Evolutionary conservation across 805 yeast genomes (phyloP), one percentile per base, ranked within the genome.

Genomic region (Grigorovia jiainica): DNA sequence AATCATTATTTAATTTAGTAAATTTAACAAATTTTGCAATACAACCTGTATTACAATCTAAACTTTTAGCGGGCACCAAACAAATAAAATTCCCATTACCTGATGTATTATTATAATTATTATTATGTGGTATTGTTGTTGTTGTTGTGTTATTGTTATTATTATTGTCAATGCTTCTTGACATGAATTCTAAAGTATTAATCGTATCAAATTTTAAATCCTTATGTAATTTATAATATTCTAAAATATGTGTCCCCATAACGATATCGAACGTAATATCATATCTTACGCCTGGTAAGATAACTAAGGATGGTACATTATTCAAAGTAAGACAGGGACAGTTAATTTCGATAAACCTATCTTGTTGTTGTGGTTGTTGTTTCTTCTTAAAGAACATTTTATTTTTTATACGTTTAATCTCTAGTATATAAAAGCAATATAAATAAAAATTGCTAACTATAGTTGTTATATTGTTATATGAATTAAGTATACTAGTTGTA

Each of bases 251-350:
- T 9, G 71, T 66, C 1, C 77, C 80, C 40, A 69, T 67, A 41
- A 64, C 59, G 41, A 70, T 63, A 15, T 70, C 57, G 41, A 77
- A 71, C 2, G 75, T 64, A n/a, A 79, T 74, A 43, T 75, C 71
- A 58, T 79, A 79, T 19, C 77, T 65, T 33, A 79, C 72, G 0
- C 84, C 84, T 1, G 87, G 85, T 7, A 79, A 51, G 24, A 78
- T 66, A 11, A 79, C 75, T 40, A 68, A 53, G 1, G 53, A 37
- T 1, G 64, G 54, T 11, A 51, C 43, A 19, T 41, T 43, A 15
- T 42, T 33, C 20, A 52, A 43, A 7, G 44, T 40, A 29, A 43
- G 29, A 23, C 45, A 43, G 6, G 42, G 42, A 16, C 40, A 41
- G n/a, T 13, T 20, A 19, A n/a, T 18, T 29, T 33, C 25, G 10